These are phyloP conservation scores for Symbiodinium natans DNA, from an alignment of 73 alveolate species.

Conservation along the genomic window DNA sequence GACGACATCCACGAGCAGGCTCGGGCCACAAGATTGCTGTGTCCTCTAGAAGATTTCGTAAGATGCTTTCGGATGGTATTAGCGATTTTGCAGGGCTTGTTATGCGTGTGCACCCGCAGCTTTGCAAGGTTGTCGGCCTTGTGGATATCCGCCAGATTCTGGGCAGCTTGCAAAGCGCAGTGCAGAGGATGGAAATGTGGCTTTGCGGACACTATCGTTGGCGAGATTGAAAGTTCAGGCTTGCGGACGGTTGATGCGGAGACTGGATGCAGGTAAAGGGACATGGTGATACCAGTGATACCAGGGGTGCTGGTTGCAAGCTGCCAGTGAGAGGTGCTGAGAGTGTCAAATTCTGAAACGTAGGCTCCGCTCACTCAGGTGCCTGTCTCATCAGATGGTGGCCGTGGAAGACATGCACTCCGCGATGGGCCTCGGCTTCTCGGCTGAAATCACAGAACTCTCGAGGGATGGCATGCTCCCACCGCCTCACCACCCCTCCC, in stretches of 20 bases:
- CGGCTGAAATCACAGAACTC: no score
- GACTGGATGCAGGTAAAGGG: background rate
- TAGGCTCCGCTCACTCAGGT: background rate
- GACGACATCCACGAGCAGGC: background rate
- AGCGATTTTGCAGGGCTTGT: background rate
- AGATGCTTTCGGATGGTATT: background rate
- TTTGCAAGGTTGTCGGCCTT: background rate
- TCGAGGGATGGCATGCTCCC: background rate
- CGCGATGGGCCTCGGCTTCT: background rate
- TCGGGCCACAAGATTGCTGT: no score
- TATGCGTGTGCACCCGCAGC: no score
- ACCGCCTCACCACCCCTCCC: background rate
- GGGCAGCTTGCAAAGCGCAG: background rate
- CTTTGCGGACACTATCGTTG: no score
- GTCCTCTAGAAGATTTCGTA: no score
- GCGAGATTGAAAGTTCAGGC: no score
- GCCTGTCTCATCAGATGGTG: background rate
- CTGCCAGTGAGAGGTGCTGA: no score
- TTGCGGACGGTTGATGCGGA: no score
- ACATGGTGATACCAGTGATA: no score
- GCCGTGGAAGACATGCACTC: background rate
- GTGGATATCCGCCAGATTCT: background rate
- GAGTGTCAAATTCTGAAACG: no score
- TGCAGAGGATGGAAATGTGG: background rate
- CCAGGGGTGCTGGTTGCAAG: no score